These are phyloP conservation scores for Fusarium gaditjirri DNA, from an alignment of 2,329 filamentous ascomycete genomes.

Conservation along the genomic window DNA sequence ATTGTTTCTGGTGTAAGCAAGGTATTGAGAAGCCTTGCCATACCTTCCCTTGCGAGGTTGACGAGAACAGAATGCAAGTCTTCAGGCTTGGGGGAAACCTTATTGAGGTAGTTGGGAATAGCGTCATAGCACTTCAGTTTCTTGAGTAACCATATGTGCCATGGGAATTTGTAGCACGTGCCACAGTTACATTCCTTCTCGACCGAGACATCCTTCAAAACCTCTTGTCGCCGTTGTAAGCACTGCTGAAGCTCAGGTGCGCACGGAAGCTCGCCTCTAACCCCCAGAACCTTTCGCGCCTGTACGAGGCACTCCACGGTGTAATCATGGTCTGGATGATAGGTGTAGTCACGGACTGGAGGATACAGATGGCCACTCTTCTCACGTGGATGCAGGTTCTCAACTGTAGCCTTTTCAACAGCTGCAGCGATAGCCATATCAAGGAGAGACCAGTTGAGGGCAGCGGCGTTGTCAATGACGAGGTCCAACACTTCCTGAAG, in stretches of 20 bases:
- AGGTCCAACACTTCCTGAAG: not conserved
- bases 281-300: not conserved
- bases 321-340: not conserved
- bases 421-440: not conserved
- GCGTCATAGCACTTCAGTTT: not conserved
- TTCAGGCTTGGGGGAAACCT: accelerated
- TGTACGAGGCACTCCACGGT: not conserved
- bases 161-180: not conserved
- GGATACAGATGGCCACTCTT: no score
- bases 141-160: no score
- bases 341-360: no score
- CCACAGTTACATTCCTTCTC: not conserved
- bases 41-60: not conserved
- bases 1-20: not conserved
- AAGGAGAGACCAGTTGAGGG: not conserved
- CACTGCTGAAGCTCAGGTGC: accelerated
- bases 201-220: not conserved
- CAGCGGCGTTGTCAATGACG: not conserved
- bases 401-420: not conserved
- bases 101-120: not conserved
- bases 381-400: no score
- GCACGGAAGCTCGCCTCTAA: accelerated
- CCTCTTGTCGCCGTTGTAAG: not conserved
- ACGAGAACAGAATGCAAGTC: accelerated
- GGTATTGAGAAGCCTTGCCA: not conserved